Evolutionary conservation across 176 grass and related monocot genomes (phyloP).

Genomic region (Alloteropsis semialata): DNA sequence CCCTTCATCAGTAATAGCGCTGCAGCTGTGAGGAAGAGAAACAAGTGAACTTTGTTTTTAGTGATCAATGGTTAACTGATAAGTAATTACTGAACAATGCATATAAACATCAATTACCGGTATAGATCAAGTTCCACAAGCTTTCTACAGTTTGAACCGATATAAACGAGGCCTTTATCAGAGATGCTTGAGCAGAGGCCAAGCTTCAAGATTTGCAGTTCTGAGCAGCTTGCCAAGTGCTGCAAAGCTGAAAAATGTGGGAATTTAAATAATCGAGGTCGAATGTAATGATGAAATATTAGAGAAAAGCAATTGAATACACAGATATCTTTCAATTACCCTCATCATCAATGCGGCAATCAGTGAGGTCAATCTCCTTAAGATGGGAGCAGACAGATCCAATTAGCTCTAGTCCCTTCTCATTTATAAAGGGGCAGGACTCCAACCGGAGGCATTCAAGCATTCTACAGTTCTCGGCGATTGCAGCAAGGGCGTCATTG

Average conservation of each 20-base stretch:
- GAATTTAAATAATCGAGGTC: background rate
- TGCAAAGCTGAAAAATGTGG: slow-evolving; percentile 56
- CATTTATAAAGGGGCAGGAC: slow-evolving; percentile 66
- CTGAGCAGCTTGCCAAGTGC: slow-evolving; percentile 55
- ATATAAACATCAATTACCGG: slow-evolving; percentile 39
- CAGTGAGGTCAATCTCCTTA: slow-evolving; percentile 81
- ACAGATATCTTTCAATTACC: slow-evolving; percentile 27
- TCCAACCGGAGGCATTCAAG: slow-evolving; percentile 55
- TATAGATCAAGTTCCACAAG: slow-evolving; percentile 74
- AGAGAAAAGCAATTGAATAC: background rate
- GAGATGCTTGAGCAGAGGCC: slow-evolving; percentile 67
- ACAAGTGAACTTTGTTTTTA: background rate
- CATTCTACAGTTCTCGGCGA: slow-evolving; percentile 55
- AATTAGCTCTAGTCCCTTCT: slow-evolving; percentile 61
- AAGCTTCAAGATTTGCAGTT: slow-evolving; percentile 62
- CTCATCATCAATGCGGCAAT: slow-evolving; percentile 48
- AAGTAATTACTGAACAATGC: background rate
- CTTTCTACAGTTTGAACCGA: slow-evolving; percentile 57
- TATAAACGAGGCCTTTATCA: slow-evolving; percentile 47
- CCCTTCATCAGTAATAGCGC: slow-evolving; percentile 59
- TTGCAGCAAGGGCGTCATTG: slow-evolving; percentile 45
- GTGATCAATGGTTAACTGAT: background rate
- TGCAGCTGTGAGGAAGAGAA: slow-evolving; percentile 41
- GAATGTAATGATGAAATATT: background rate
- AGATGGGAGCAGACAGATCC: slow-evolving; percentile 42